Evolutionary conservation across 2,329 filamentous ascomycete genomes (phyloP).

Genomic region (Penicillium sp.): DNA sequence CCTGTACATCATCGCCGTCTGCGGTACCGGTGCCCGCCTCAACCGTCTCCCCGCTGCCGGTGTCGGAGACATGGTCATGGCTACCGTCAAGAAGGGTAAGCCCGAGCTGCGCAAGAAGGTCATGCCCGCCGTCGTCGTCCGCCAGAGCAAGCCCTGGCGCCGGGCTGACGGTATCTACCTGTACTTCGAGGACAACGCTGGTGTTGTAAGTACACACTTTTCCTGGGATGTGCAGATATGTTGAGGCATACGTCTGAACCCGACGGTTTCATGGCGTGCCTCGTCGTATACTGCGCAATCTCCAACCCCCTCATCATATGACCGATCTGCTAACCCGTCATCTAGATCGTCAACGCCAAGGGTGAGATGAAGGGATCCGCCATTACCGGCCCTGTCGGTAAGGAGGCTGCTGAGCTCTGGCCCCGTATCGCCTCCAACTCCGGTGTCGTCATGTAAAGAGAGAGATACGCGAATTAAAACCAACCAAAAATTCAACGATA

Average conservation of each 20-base stretch:
- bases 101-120: constrained; percentile 99
- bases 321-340: not conserved
- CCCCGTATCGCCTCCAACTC: constrained; percentile 99
- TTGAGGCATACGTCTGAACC: not conserved
- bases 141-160: constrained; percentile 99
- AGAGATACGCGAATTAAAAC: constrained; percentile 27
- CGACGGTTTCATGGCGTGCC: not conserved
- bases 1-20: constrained; percentile 99
- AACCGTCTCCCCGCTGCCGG: constrained; percentile 96
- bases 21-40: constrained; percentile 94
- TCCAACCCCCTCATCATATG: not conserved
- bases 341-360: constrained; percentile 98
- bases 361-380: constrained; percentile 99
- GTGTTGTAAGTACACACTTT: constrained; percentile 71
- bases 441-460: constrained; percentile 97
- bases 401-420: constrained; percentile 99
- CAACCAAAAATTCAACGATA: constrained; percentile 28
- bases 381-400: constrained; percentile 98
- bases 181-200: constrained; percentile 99
- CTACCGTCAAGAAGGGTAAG: constrained; percentile 99
- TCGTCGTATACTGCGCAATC: not conserved
- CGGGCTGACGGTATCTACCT: constrained; percentile 97
- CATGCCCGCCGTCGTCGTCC: constrained; percentile 98
- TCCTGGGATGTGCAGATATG: not conserved
- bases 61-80: constrained; percentile 99